These are phyloP conservation scores for Talaromyces islandicus DNA, from an alignment of 2,329 filamentous ascomycete species.

Conservation along the genomic window DNA sequence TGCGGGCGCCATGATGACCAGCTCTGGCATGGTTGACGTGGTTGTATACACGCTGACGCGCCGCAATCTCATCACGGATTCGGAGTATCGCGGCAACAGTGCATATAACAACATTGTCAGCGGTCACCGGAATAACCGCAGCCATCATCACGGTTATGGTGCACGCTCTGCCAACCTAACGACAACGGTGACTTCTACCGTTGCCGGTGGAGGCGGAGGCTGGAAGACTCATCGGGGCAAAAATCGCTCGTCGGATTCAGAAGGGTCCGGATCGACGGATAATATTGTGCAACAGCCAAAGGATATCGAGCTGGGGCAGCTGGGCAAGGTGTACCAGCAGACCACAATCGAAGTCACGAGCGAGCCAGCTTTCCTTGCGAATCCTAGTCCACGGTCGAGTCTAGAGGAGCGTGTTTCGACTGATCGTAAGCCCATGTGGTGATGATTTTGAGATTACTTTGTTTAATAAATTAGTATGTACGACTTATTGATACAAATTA, in stretches of 20 bases:
- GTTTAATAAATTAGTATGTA: not conserved
- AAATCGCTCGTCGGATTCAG: conserved; percentile 21
- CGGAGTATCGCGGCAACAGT: conserved; percentile 34
- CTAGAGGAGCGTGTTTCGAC: not conserved
- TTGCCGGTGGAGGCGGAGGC: conserved; percentile 1
- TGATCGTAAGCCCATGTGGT: not conserved
- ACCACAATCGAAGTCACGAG: conserved; percentile 39
- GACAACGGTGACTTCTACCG: conserved; percentile 17
- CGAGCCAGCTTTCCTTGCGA: not conserved
- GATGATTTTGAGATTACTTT: not conserved
- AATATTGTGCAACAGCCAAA: conserved; percentile 29
- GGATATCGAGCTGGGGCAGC: conserved; percentile 24
- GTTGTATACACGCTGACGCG: conserved; percentile 54
- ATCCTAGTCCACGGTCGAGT: not conserved
- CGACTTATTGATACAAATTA: not conserved
- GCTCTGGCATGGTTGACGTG: conserved; percentile 55
- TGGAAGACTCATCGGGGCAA: not conserved
- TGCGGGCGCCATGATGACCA: conserved; percentile 52
- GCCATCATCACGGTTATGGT: conserved; percentile 20
- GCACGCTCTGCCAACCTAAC: conserved; percentile 14
- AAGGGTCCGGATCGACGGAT: conserved; percentile 30
- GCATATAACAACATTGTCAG: conserved; percentile 5
- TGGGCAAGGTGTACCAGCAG: conserved; percentile 39
- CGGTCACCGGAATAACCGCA: not conserved
- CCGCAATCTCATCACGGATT: conserved; percentile 48